These are phyloP conservation scores for Suhomyces pyralidae DNA, from an alignment of 805 yeast genomes.

Conservation along the genomic window DNA sequence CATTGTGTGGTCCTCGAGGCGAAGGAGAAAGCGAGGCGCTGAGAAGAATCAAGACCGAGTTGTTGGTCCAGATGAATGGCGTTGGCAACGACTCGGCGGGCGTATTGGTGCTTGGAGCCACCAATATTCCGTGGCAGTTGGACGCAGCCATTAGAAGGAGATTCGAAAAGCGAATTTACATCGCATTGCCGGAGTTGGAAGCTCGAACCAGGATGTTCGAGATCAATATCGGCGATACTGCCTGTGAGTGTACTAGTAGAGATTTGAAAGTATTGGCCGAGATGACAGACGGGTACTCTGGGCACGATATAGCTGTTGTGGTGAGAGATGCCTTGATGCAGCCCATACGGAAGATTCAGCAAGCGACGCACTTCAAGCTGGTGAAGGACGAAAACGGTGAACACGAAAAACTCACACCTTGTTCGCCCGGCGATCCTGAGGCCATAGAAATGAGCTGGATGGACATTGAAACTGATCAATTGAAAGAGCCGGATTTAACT, in stretches of 20 bases:
- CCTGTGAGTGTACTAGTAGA: constrained; percentile 68
- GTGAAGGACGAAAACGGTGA: constrained; percentile 41
- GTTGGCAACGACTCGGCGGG: constrained; percentile 95
- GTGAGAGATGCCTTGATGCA: constrained; percentile 98
- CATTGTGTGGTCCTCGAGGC: constrained; percentile 96
- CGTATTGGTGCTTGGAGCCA: constrained; percentile 92
- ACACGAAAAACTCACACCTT: constrained; percentile 78
- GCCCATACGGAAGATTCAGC: constrained; percentile 92
- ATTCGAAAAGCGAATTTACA: constrained; percentile 92
- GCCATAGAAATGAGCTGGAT: constrained; percentile 93
- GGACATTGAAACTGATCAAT: constrained; percentile 83
- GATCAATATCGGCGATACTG: constrained; percentile 85
- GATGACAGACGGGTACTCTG: constrained; percentile 96
- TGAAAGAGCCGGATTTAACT: constrained; percentile 84
- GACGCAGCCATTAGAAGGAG: constrained; percentile 97
- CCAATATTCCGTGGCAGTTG: constrained; percentile 98
- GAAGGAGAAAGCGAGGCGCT: constrained; percentile 97
- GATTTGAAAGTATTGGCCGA: constrained; percentile 80
- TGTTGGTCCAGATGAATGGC: constrained; percentile 97
- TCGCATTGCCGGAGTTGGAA: constrained; percentile 90
- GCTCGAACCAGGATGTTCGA: constrained; percentile 94
- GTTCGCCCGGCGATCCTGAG: constrained; percentile 92
- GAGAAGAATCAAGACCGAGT: constrained; percentile 92
- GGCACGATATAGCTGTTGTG: constrained; percentile 94
- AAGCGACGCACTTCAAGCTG: constrained; percentile 89